A percentile compares a stretch with the other conserved stretches of the same genome.
phyloP scores from a whole-genome alignment of 2,329 filamentous ascomycete species.

The Alternaria sp. region DNA sequence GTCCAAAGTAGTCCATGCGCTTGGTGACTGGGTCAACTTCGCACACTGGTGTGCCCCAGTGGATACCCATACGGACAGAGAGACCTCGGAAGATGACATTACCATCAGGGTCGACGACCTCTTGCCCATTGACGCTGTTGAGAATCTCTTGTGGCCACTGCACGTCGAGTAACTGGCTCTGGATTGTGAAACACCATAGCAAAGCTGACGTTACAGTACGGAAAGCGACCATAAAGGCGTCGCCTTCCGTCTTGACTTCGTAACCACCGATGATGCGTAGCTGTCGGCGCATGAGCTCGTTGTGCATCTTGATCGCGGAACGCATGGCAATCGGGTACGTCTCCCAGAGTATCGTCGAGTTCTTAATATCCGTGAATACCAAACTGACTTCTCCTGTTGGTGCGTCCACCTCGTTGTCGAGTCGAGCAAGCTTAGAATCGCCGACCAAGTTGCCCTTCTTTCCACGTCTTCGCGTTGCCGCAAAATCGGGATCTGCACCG shows the following conservation, averaged over 20 bases:
- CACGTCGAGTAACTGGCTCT: constrained; percentile 85
- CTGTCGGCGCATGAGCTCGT: constrained; percentile 94
- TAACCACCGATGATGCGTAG: constrained; percentile 93
- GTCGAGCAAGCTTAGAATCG: constrained; percentile 84
- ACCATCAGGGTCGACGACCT: constrained; percentile 82
- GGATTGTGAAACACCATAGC: constrained; percentile 95
- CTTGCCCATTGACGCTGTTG: constrained; percentile 83
- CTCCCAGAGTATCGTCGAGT: constrained; percentile 95
- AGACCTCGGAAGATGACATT: constrained; percentile 92
- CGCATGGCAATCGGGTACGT: constrained; percentile 94
- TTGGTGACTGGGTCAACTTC: constrained; percentile 95
- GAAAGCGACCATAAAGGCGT: constrained; percentile 99
- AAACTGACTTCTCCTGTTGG: constrained; percentile 91
- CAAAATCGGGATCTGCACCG: constrained; percentile 74
- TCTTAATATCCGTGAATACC: constrained; percentile 99
- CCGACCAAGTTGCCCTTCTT: constrained; percentile 69
- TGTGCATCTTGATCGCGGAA: constrained; percentile 95
- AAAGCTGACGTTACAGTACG: constrained; percentile 93
- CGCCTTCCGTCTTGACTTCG: constrained; percentile 99
- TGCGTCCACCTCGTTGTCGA: constrained; percentile 89
- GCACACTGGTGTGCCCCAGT: constrained; percentile 93
- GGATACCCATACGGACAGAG: constrained; percentile 96
- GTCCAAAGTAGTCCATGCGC: constrained; percentile 99
- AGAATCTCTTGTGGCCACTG: constrained; percentile 94
- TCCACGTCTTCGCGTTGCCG: constrained; percentile 65